Conservation (phyloP, 169 alveolate genomes). For the Cryptosporidium ryanae region DNA sequence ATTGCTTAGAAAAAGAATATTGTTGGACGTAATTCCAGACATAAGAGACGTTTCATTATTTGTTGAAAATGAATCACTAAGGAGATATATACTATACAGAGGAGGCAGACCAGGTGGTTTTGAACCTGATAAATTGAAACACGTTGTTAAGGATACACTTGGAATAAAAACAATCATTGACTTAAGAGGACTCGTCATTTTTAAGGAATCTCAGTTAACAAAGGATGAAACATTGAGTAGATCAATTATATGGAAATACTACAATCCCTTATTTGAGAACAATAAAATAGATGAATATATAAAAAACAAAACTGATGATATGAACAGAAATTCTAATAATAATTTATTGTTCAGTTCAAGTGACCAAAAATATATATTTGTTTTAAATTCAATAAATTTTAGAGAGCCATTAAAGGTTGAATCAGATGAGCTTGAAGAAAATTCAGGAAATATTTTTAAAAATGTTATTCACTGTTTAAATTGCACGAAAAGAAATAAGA, state of each 20-base stretch:
- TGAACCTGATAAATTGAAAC: constrained; percentile 72
- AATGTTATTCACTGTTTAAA: neutral
- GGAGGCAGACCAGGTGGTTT: constrained; percentile 73
- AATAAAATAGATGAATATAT: constrained; percentile 30
- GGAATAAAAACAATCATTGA: constrained; percentile 57
- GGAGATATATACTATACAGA: constrained; percentile 40
- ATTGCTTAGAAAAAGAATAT: constrained; percentile 42
- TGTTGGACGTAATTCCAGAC: constrained; percentile 43
- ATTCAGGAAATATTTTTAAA: neutral
- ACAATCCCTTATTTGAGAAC: constrained; percentile 47
- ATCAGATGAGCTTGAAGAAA: neutral
- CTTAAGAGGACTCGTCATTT: constrained; percentile 31
- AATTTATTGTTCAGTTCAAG: neutral
- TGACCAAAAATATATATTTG: neutral
- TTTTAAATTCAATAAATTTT: neutral
- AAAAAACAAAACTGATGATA: neutral
- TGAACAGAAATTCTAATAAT: neutral
- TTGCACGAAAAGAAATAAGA: constrained; percentile 26
- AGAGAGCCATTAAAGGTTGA: constrained; percentile 32
- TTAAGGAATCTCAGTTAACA: constrained; percentile 40
- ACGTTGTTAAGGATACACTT: constrained; percentile 25
- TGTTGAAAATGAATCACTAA: neutral
- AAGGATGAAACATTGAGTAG: constrained; percentile 62
- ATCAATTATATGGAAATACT: constrained; percentile 49
- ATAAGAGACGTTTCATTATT: constrained; percentile 54